A percentile compares a stretch with the other conserved stretches of the same genome.
Evolutionary conservation across 1,284 basidiomycete species (phyloP).

Genomic region (Fomitiporia mediterranea): DNA sequence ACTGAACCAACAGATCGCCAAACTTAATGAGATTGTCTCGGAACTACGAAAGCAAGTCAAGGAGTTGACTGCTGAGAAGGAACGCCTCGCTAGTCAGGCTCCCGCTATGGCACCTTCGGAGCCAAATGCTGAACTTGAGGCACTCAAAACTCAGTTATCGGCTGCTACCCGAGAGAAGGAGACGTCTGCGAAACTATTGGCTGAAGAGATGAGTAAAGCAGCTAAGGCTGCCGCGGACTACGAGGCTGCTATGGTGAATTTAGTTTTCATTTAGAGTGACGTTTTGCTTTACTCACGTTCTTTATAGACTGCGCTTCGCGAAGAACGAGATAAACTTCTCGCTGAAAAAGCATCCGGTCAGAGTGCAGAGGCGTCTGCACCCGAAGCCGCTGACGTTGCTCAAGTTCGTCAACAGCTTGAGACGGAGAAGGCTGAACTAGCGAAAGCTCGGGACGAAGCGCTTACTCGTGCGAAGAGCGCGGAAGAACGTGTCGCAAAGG

Average conservation of each 20-base stretch:
- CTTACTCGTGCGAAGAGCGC: conserved; percentile 48
- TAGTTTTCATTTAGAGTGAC: neutral
- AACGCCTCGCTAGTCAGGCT: conserved; percentile 28
- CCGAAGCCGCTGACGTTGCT: conserved; percentile 28
- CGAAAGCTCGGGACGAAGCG: conserved; percentile 57
- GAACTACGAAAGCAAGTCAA: conserved; percentile 29
- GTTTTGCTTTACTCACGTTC: conserved; percentile 10
- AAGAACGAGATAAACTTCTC: conserved; percentile 56
- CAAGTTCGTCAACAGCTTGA: conserved; percentile 40
- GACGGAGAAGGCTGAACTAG: conserved; percentile 51
- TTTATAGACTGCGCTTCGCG: conserved; percentile 46
- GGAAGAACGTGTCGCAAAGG: conserved; percentile 44
- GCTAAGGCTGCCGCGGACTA: conserved; percentile 39
- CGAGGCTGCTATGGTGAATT: conserved; percentile 42
- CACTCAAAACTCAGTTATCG: conserved; percentile 35
- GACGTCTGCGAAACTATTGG: conserved; percentile 36
- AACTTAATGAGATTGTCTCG: conserved; percentile 30
- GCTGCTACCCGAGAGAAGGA: conserved; percentile 40
- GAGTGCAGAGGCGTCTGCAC: conserved; percentile 23
- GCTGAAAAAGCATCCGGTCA: conserved; percentile 53
- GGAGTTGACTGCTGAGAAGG: conserved; percentile 31
- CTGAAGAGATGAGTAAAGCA: conserved; percentile 39
- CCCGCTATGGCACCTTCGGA: conserved; percentile 22
- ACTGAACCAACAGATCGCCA: conserved; percentile 34
- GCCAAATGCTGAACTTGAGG: conserved; percentile 21